These are phyloP conservation scores for Selenicereus undatus DNA, from an alignment of 148 eudicot genomes.

Conservation along the genomic window DNA sequence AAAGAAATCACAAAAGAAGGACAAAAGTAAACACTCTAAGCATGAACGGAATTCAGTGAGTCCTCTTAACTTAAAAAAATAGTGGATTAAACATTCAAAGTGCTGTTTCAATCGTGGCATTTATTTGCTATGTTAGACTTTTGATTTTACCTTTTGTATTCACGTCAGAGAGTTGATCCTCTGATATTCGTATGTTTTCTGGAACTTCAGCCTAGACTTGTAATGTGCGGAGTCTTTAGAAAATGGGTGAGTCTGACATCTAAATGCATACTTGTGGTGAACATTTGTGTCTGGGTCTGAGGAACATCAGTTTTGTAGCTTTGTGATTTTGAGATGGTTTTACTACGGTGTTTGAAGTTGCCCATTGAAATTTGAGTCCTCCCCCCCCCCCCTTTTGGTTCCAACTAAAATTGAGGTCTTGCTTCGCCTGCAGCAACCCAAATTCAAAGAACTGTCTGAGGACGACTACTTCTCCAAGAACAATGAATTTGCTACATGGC, in stretches of 20 bases:
- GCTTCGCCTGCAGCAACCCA: conserved; percentile 33
- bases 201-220: not conserved
- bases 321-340: too few relatives aligned
- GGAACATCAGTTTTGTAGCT: too few relatives aligned
- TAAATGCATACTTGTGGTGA: not conserved
- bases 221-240: too few relatives aligned
- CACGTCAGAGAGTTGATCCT: not conserved
- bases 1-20: conserved; percentile 65
- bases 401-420: not conserved
- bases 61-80: conserved; percentile 12
- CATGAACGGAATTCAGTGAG: conserved; percentile 47
- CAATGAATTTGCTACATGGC: conserved; percentile 94
- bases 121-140: too few relatives aligned
- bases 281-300: too few relatives aligned
- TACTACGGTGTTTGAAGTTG: not conserved
- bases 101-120: not conserved
- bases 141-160: not conserved
- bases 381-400: not conserved
- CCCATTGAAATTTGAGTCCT: not conserved
- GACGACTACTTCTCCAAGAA: conserved; percentile 91
- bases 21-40: conserved; percentile 52
- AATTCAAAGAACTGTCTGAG: conserved; percentile 48
- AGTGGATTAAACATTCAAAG: not conserved
- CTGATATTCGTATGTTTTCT: not conserved
- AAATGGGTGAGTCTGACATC: not conserved